A percentile compares a stretch with the other conserved stretches of the same genome.
Conservation (phyloP, 441 rosid genomes). For the Flueggea neowawraea region DNA sequence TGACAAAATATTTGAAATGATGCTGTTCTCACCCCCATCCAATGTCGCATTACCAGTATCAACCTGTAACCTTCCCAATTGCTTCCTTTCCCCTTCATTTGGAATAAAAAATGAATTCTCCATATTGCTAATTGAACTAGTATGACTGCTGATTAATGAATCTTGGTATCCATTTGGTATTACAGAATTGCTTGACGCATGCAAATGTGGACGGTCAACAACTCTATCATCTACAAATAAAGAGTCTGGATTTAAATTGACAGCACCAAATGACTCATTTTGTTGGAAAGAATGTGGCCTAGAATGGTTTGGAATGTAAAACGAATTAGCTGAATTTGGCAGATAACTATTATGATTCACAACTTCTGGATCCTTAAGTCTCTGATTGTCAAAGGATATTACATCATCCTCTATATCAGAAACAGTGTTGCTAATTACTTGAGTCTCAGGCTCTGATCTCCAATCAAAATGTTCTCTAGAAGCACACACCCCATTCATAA, state of each 20-base stretch:
- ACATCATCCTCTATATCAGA: conserved; percentile 60
- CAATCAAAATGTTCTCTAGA: conserved; percentile 34
- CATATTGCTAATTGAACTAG: conserved; percentile 27
- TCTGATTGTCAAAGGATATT: conserved; percentile 63
- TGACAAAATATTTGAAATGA: conserved; percentile 73
- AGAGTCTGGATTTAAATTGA: conserved; percentile 29
- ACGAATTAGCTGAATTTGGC: conserved; percentile 42
- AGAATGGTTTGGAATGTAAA: conserved; percentile 37
- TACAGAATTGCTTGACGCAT: conserved; percentile 27
- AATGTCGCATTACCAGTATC: conserved; percentile 23
- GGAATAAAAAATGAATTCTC: conserved; percentile 37
- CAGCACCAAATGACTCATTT: conserved; percentile 30
- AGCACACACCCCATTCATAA: conserved; percentile 15
- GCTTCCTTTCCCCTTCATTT: conserved; percentile 42
- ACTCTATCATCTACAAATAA: conserved; percentile 32
- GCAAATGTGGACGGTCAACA: conserved; percentile 24
- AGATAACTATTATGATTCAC: conserved; percentile 28
- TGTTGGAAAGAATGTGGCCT: conserved; percentile 48
- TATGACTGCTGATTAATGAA: conserved; percentile 29
- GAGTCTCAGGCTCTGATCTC: conserved; percentile 37
- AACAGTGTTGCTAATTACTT: conserved; percentile 17
- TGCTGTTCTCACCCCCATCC: conserved; percentile 66
- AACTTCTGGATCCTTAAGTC: conserved; percentile 63
- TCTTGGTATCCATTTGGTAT: conserved; percentile 53
- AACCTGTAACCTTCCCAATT: conserved; percentile 23